A percentile compares a stretch with the other conserved stretches of the same genome.
Conservation (phyloP, 1,284 basidiomycete genomes). For the Neolentinus lepideus region DNA sequence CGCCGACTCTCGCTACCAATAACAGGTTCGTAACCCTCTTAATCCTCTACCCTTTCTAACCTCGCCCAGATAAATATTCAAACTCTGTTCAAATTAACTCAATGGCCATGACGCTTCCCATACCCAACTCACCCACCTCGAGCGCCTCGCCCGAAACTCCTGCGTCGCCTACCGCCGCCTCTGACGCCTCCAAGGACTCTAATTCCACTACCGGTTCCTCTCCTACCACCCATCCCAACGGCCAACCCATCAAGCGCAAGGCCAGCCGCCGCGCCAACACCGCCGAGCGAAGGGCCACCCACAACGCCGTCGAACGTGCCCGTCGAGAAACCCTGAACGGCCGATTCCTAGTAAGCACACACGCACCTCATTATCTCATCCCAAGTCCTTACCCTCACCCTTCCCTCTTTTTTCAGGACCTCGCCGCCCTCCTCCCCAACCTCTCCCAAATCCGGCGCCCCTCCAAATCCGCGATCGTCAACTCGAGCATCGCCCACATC, state of each 20-base stretch:
- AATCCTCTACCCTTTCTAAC: slow-evolving; percentile 7
- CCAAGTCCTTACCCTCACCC: not conserved
- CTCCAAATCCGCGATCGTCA: slow-evolving; percentile 92
- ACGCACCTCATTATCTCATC: slow-evolving; percentile 11
- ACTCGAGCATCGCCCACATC: slow-evolving; percentile 82
- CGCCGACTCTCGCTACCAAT: slow-evolving; percentile 13
- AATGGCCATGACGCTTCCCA: slow-evolving; percentile 51
- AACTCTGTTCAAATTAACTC: slow-evolving; percentile 9
- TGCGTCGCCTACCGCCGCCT: slow-evolving; percentile 25
- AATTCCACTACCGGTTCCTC: slow-evolving; percentile 7
- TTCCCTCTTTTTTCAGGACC: slow-evolving; percentile 44
- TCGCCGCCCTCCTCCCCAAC: slow-evolving; percentile 84
- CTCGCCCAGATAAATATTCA: not conserved
- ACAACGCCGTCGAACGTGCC: slow-evolving; percentile 92
- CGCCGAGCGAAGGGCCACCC: slow-evolving; percentile 87
- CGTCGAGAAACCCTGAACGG: slow-evolving; percentile 88
- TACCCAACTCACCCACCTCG: slow-evolving; percentile 36
- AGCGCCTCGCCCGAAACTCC: slow-evolving; percentile 31
- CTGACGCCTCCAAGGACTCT: slow-evolving; percentile 11
- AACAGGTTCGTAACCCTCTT: slow-evolving; percentile 1
- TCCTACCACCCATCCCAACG: slow-evolving; percentile 14
- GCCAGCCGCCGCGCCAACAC: slow-evolving; percentile 82
- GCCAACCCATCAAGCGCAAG: slow-evolving; percentile 50
- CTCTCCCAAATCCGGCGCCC: slow-evolving; percentile 86
- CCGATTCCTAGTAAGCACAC: slow-evolving; percentile 66